These are phyloP conservation scores for Eragrostis tef DNA, from an alignment of 202 grass and related monocot genomes.

Conservation along the genomic window DNA sequence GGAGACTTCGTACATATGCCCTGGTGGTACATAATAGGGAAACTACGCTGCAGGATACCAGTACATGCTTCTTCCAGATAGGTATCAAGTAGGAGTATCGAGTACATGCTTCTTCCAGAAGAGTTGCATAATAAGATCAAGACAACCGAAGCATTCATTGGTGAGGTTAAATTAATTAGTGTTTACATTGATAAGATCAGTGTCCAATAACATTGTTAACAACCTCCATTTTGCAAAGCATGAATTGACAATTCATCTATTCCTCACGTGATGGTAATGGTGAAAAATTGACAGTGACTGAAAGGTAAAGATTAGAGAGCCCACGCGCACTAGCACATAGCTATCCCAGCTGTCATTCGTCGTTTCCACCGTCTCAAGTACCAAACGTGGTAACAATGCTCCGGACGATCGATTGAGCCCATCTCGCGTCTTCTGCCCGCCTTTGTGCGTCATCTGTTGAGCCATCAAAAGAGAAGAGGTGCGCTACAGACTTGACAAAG, in stretches of 20 bases:
- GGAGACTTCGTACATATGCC: too few relatives aligned
- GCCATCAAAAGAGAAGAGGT: background rate
- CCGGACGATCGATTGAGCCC: background rate
- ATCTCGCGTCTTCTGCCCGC: background rate
- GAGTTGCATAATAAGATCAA: background rate
- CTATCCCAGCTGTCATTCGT: background rate
- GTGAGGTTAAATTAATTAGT: background rate
- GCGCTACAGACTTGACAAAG: background rate
- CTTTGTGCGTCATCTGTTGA: background rate
- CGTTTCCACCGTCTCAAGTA: background rate
- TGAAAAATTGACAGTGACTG: background rate
- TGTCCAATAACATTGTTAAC: background rate
- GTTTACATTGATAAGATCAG: background rate
- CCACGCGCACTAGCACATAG: background rate
- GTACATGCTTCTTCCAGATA: too few relatives aligned
- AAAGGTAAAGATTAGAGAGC: background rate
- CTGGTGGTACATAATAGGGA: too few relatives aligned
- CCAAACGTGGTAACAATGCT: background rate
- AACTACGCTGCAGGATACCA: too few relatives aligned
- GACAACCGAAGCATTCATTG: background rate
- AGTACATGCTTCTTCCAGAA: too few relatives aligned
- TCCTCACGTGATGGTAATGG: conserved; percentile 31
- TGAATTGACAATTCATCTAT: background rate
- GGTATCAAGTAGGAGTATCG: too few relatives aligned
- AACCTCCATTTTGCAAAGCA: background rate